phyloP scores from a whole-genome alignment of 495 filamentous ascomycete genomes.

The Chlorociboria aeruginascens region DNA sequence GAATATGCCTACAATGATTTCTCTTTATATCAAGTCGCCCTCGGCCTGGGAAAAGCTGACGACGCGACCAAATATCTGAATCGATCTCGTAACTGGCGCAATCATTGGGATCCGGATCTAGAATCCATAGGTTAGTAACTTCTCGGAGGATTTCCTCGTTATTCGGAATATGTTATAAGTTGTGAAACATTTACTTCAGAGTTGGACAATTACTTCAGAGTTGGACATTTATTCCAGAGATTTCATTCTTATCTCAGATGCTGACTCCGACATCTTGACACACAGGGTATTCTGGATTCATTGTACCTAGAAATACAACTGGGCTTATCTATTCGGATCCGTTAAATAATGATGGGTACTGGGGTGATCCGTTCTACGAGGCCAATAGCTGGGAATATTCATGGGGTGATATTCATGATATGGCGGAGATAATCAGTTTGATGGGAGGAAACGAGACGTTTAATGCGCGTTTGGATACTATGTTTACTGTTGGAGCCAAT shows the following conservation, averaged over 20 bases:
- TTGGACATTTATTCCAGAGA: no score
- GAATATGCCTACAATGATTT: slow-evolving; percentile 66
- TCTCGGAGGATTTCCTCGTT: no score
- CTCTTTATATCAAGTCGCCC: slow-evolving; percentile 42
- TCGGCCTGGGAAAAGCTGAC: slow-evolving; percentile 36
- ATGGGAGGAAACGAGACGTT: slow-evolving; percentile 48
- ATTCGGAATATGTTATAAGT: no score
- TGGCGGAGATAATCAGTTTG: slow-evolving; percentile 39
- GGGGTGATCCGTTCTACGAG: slow-evolving; percentile 47
- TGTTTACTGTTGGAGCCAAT: slow-evolving; percentile 47
- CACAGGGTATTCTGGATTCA: slow-evolving; percentile 53
- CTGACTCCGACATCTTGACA: no score
- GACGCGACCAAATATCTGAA: slow-evolving; percentile 50
- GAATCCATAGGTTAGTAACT: slow-evolving; percentile 37
- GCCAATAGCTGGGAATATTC: slow-evolving; percentile 57
- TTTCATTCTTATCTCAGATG: no score
- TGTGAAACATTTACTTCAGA: no score
- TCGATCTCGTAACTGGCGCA: slow-evolving; percentile 57
- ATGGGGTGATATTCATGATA: slow-evolving; percentile 56
- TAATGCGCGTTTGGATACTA: slow-evolving; percentile 44
- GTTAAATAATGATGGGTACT: slow-evolving; percentile 51
- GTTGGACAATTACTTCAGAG: no score
- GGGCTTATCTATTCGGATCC: slow-evolving; percentile 51
- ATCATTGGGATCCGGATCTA: slow-evolving; percentile 53
- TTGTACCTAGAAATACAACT: slow-evolving; percentile 43